Percentiles rank a stretch among this genome's conserved stretches.
These are phyloP conservation scores for Cordyceps pruinosa DNA, from an alignment of 2,329 filamentous ascomycete genomes.

Conservation along the genomic window DNA sequence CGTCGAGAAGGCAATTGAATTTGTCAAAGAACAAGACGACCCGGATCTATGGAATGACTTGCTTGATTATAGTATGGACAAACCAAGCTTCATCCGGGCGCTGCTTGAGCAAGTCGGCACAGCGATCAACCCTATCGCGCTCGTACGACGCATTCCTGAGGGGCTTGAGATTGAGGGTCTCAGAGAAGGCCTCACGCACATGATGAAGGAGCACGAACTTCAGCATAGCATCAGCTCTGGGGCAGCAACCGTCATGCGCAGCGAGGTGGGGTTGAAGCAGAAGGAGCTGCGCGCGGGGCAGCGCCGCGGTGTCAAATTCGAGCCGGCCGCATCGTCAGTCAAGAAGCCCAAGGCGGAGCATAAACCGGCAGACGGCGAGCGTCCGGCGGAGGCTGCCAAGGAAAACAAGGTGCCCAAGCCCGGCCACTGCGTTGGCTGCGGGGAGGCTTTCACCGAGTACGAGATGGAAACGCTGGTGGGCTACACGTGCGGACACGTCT, in stretches of 20 bases:
- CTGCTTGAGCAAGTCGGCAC: constrained; percentile 91
- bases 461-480: constrained; percentile 69
- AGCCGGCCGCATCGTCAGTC: constrained; percentile 43
- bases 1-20: constrained; percentile 86
- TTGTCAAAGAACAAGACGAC: constrained; percentile 89
- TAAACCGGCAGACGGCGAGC: constrained; percentile 17
- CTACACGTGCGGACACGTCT: constrained; percentile 77
- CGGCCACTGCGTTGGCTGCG: constrained; percentile 54
- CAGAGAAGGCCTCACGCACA: constrained; percentile 77
- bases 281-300: constrained; percentile 72
- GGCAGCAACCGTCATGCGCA: constrained; percentile 76
- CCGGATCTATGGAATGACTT: constrained; percentile 92
- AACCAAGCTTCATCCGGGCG: constrained; percentile 87
- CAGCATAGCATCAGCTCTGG: constrained; percentile 89
- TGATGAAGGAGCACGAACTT: constrained; percentile 93
- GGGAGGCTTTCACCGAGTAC: constrained; percentile 48
- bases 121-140: constrained; percentile 81
- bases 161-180: constrained; percentile 89
- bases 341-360: constrained; percentile 33
- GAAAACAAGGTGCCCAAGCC: constrained; percentile 30
- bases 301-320: constrained; percentile 81
- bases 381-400: constrained; percentile 16
- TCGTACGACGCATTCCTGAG: constrained; percentile 86
- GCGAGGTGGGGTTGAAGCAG: constrained; percentile 83
- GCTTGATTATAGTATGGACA: constrained; percentile 94